Conservation (phyloP, 2,329 filamentous ascomycete species). For the Fusarium nisikadoi region DNA sequence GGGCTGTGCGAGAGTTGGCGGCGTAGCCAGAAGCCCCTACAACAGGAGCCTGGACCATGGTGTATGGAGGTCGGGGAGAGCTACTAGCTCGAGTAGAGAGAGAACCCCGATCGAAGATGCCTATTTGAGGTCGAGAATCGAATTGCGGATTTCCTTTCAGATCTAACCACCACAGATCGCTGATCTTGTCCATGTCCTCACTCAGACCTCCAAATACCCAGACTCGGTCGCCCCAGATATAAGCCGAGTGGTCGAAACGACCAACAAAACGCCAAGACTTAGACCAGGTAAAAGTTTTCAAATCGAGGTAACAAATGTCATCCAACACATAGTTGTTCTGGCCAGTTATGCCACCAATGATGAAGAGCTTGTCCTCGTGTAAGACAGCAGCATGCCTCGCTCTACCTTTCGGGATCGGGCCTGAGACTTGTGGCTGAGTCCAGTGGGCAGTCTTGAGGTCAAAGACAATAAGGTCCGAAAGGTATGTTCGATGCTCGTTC, state of each 20-base stretch:
- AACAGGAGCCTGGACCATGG: constrained; percentile 59
- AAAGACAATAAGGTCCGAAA: constrained; percentile 95
- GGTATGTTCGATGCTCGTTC: constrained; percentile 95
- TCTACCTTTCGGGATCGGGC: constrained; percentile 86
- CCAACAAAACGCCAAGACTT: constrained; percentile 94
- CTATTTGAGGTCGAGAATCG: constrained; percentile 72
- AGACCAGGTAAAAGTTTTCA: constrained; percentile 98
- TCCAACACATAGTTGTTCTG: constrained; percentile 92
- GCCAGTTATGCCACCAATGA: constrained; percentile 94
- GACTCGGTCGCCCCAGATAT: constrained; percentile 89
- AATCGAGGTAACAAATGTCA: constrained; percentile 94
- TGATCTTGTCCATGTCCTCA: constrained; percentile 96
- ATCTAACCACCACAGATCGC: constrained; percentile 97
- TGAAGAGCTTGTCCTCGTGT: constrained; percentile 95
- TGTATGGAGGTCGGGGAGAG: constrained; percentile 64
- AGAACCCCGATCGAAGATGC: constrained; percentile 60
- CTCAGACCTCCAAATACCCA: constrained; percentile 98
- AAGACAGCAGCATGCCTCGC: constrained; percentile 94
- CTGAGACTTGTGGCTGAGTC: constrained; percentile 90
- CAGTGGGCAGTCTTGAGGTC: constrained; percentile 94
- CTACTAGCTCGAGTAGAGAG: constrained; percentile 55
- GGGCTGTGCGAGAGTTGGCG: constrained; percentile 73
- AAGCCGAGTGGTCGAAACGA: constrained; percentile 93
- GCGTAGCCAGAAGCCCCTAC: constrained; percentile 73
- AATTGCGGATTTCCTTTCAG: constrained; percentile 90